Base-by-base conservation (phyloP, 345 rosid species). In the Clarkia xantiana region DNA sequence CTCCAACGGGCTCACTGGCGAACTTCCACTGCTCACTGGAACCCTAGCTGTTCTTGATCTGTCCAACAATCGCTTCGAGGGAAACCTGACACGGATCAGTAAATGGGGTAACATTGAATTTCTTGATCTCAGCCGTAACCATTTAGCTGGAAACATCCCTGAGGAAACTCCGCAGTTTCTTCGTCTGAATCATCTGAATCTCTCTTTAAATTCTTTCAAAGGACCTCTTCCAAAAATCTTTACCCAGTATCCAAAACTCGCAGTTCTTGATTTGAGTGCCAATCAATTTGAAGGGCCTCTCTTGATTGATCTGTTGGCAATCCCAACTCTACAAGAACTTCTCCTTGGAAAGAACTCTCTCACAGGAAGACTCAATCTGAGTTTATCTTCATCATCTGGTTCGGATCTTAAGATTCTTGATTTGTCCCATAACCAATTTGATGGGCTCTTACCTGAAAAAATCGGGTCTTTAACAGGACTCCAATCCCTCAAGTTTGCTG, bases 111-210 rank as follows among this genome's bases (percentile, higher is more conserved):
- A 73, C 67, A 60, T 91, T 36, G 89, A 86, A 46, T 80, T 76
- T 50, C 81, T 91, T 56, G 98, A 91, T 79, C 84, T 91, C 61
- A 91, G 98, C 73, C 75, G 40, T 59, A 91, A 91, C 62, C 80
- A 12, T 53, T 68, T 91, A 68, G 66, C 67, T 10, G 98, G 98
- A 49, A 18, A 72, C 11, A 72, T 86, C 45, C 96, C 98, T 14
- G 94, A 86, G 55, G 70, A 61, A 45, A 67, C 82, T 23, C 78
- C 86, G 1, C 94, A 83, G 66, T 81, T 86, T 63, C 61, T 91
- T 62, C 93, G 98, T 43, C 69, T 89, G 57, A 84, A 86, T 71
- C 65, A 83, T 72, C 94, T 91, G 53, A 91, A 91, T 52, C 73
- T 91, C 44, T 83, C 98, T 14, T 80, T 66, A 55, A 91, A 91